Percentiles rank a stretch among this genome's conserved stretches.
Evolutionary conservation across 345 rosid species (phyloP).

Genomic region (Draba incana): DNA sequence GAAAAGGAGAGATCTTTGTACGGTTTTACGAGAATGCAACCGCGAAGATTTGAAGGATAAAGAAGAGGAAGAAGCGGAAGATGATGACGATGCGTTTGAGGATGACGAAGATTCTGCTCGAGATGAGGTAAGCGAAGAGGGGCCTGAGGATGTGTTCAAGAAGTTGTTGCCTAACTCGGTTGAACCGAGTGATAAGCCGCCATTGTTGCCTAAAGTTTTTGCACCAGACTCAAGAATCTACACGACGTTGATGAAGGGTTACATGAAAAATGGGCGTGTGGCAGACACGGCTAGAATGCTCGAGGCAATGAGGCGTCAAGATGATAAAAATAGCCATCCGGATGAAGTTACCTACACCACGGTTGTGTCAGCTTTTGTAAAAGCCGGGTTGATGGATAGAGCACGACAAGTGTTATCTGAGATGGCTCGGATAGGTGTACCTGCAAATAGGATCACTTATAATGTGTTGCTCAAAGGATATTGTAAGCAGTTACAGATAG

Average conservation of each 20-base stretch:
- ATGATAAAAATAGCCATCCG: conserved; percentile 68
- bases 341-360: conserved; percentile 94
- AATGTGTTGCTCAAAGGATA: conserved; percentile 92
- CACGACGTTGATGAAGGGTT: conserved; percentile 94
- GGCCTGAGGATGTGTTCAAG: conserved; percentile 49
- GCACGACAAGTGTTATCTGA: conserved; percentile 81
- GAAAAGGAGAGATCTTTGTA: conserved; percentile 80
- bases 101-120: conserved; percentile 30
- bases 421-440: conserved; percentile 77
- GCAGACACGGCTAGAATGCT: conserved; percentile 72
- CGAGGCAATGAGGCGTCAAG: conserved; percentile 85
- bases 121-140: conserved; percentile 29
- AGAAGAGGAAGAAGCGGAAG: conserved; percentile 45
- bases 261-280: conserved; percentile 83
- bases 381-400: conserved; percentile 75
- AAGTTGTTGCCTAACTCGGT: conserved; percentile 70
- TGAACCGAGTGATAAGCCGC: conserved; percentile 51
- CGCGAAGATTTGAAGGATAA: conserved; percentile 48
- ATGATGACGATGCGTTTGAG: conserved; percentile 31
- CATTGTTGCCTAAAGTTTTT: conserved; percentile 64
- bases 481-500: conserved; percentile 79
- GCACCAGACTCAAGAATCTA: conserved; percentile 79
- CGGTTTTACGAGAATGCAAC: conserved; percentile 63
- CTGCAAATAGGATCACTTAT: conserved; percentile 83
- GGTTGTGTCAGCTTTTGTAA: conserved; percentile 83